A percentile compares a stretch with the other conserved stretches of the same genome.
phyloP scores from a whole-genome alignment of 371 early-diverging fungal species.

The Lichtheimia hyalospora region DNA sequence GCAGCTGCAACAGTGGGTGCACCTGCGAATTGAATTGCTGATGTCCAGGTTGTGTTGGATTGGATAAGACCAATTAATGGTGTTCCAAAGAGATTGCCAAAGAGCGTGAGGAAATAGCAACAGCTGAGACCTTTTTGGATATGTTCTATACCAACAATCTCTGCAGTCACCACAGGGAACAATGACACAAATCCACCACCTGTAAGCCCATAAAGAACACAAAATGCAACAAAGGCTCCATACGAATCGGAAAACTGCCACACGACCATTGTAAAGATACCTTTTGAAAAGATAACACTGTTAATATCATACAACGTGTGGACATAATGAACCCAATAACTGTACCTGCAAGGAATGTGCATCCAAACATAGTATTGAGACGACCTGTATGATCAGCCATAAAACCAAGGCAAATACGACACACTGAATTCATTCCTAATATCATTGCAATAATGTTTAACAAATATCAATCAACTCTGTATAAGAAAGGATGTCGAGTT shows the following conservation, averaged over 20 bases:
- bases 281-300: conserved; percentile 2
- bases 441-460: too few species aligned
- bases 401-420: conserved; percentile 35
- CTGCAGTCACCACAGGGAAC: conserved; percentile 48
- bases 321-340: neutral
- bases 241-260: conserved; percentile 16
- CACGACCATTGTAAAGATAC: conserved; percentile 8
- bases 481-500: neutral
- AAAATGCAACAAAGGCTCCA: conserved; percentile 40
- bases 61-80: conserved; percentile 46
- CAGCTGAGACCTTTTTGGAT: conserved; percentile 43
- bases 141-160: conserved; percentile 44
- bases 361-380: conserved; percentile 21
- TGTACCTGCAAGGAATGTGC: conserved; percentile 12
- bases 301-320: conserved; percentile 6
- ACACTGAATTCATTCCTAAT: conserved; percentile 20
- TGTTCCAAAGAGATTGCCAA: conserved; percentile 47
- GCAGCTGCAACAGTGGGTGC: conserved; percentile 34
- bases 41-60: conserved; percentile 34
- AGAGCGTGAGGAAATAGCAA: conserved; percentile 36
- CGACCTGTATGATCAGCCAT: conserved; percentile 16
- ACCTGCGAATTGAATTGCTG: conserved; percentile 56
- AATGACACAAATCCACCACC: conserved; percentile 54
- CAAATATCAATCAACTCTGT: too few species aligned
- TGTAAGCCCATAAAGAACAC: conserved; percentile 53